Percentiles rank a stretch among this genome's conserved stretches.
Conservation (phyloP, 306 rosid species). For the Quercus berberidifolia region DNA sequence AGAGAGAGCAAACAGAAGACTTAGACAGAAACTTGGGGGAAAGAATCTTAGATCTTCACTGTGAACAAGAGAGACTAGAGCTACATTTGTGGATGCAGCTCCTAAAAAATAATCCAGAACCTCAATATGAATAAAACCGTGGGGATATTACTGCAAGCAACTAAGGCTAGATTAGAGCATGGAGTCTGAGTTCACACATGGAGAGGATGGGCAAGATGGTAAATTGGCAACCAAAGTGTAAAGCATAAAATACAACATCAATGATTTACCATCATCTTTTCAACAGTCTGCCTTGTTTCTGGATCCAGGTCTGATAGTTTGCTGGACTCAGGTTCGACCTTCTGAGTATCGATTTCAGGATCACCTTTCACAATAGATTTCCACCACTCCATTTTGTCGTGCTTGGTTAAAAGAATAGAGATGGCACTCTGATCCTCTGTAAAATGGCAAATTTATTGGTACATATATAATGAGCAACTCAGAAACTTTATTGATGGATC, state of each 20-base stretch:
- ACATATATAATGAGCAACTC: neutral
- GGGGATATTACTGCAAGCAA: neutral
- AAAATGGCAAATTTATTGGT: conserved; percentile 13
- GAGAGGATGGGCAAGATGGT: neutral
- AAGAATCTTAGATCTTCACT: neutral
- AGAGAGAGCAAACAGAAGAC: neutral
- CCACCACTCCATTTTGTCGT: conserved; percentile 99
- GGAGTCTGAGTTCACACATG: neutral
- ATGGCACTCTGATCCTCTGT: conserved; percentile 82
- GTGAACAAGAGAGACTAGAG: neutral
- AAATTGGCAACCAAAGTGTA: neutral
- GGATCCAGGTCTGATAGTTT: conserved; percentile 84
- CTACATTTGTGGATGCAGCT: neutral
- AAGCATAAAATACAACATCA: neutral
- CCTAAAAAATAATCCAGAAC: neutral
- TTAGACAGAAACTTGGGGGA: neutral
- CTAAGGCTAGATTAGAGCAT: neutral
- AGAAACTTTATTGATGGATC: neutral
- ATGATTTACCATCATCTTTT: conserved; percentile 84
- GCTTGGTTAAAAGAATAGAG: conserved; percentile 90
- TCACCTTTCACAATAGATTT: conserved; percentile 83
- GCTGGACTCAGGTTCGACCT: conserved; percentile 90
- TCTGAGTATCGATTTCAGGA: conserved; percentile 86
- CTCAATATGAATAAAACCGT: neutral
- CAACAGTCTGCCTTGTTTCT: conserved; percentile 84